Percentiles rank a stretch among this genome's conserved stretches.
Evolutionary conservation across 371 early-diverging fungal species (phyloP).

Genomic region (Quaeritorhiza haematococci): DNA sequence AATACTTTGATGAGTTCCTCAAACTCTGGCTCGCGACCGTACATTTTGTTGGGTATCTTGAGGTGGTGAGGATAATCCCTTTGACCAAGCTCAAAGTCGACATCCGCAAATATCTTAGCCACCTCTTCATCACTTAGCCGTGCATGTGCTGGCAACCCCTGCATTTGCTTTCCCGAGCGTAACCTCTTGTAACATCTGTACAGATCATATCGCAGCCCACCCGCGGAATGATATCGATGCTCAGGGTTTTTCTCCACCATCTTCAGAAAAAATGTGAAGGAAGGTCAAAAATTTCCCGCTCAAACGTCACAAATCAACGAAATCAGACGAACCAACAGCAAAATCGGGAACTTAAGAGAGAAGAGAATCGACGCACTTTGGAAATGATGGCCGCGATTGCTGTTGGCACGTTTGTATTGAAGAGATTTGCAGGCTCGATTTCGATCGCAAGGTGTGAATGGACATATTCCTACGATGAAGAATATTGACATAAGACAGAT

Average conservation of each 20-base stretch:
- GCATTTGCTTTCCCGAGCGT: neutral
- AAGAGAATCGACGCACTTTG: no score
- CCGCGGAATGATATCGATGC: constrained; percentile 36
- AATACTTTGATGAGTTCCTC: constrained; percentile 6
- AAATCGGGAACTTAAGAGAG: no score
- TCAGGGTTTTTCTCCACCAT: constrained; percentile 35
- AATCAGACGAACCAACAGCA: no score
- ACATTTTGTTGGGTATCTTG: constrained; percentile 30
- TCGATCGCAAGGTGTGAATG: constrained; percentile 40
- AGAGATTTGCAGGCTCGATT: constrained; percentile 15
- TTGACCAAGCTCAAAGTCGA: constrained; percentile 13
- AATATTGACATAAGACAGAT: no score
- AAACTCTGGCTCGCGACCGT: constrained; percentile 25
- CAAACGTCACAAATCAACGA: no score
- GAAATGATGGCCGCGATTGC: constrained; percentile 24
- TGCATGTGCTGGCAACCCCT: neutral
- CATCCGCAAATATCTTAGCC: constrained; percentile 9
- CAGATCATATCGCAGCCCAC: constrained; percentile 31
- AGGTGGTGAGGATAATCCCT: constrained; percentile 27
- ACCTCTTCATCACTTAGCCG: constrained; percentile 21
- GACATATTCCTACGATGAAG: constrained; percentile 40
- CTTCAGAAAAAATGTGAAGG: neutral
- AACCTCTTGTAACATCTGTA: constrained; percentile 9
- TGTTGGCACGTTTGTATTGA: constrained; percentile 27
- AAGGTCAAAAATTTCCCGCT: neutral